Base-by-base conservation (phyloP, 495 filamentous ascomycete species). In the Penicillium lagena region DNA sequence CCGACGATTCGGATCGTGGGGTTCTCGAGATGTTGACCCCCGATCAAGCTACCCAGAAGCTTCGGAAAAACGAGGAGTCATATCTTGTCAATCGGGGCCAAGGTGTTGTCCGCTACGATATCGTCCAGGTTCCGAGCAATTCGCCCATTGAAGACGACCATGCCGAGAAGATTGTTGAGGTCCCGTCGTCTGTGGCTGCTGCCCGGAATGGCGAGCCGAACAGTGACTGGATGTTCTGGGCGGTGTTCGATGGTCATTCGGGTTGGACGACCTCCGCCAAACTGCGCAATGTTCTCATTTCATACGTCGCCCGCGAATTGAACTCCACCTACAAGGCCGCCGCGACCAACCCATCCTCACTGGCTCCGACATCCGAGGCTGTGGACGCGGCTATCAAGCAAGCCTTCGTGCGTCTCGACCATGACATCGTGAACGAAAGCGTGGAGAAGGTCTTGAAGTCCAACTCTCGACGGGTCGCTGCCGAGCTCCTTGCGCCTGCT, bases 141-240 rank as follows among this genome's bases (percentile, higher is more conserved):
- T 87, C 95, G 50, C 93, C 93, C 1, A 99, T 99, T 47, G 93
- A 99, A 66, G 93, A 99, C 58, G 93, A 99, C 58, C 93, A 99
- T 60, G 82, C 85, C 29, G 94, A 97, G 69, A 94, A 95, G 77
- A 94, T 97, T 47, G 86, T 97, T 34, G 89, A 98, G 66, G 77
- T 96, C 10, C 82, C 86, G 2, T 64, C 77, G 22, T 71, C 63
- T 41, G 70, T 78, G 32, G 71, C 77, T 14, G 69, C 71, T 9
- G 63, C 72, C 28, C 60, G 68, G 29, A 70, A 74, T 49, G 76
- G 75, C 29, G 63, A 69, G 6, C 41, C 70, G n/a, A 80, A 68
- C 36, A 89, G 78, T 46, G 93, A 99, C 59, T 99, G 93, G 93
- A 97, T 96, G 89, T 99, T 99, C 62, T 99, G 94, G 94, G 91